Evolutionary conservation across 495 filamentous ascomycete species (phyloP), one percentile per base, ranked within the genome.

Genomic region (Lasiosphaeris hirsuta): DNA sequence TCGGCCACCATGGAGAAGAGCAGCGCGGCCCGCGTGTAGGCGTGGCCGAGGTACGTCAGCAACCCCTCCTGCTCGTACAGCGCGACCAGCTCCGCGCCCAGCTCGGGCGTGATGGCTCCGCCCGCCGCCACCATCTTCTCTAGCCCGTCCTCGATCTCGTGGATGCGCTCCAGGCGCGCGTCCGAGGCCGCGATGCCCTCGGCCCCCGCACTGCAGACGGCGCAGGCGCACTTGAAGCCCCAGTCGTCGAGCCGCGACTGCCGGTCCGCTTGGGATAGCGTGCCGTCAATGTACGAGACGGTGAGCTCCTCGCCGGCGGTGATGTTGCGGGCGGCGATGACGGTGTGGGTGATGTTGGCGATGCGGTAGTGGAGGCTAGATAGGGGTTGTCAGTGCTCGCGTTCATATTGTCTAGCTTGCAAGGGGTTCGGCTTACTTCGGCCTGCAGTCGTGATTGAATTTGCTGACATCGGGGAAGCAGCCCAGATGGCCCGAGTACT

Each of bases 381-480:
- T 33, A 7, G 4, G 10, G 15, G 0, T 14, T 11, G 14, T 15
- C 8, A 2, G 19, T 35, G 51, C 43, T 14, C 42, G 51, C 2
- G 10, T 53, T 11, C 7, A 9, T 18, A 14, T 10, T 39, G 7
- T 14, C 7, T 30, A 44, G 19, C 2, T 5, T 11, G 34, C 9
- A 15, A 11, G 13, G 18, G 10, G 7, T 3, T 2, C 8, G 19
- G 9, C 72, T 70, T 49, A 77, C 75, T 76, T 77, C 35, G 76
- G 75, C 14, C 75, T 59, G 37, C 76, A 77, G 51, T 76, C 75
- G 43, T 78, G 75, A 51, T 77, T 77, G 8, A 77, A 57, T 47
- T 61, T 60, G 30, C 67, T 65, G 13, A 75, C 64, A 7, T 75
- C 72, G 0, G 69, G 69, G 44, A 70, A 78, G 19, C 58, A 54